Base-by-base conservation (phyloP, 2,329 filamentous ascomycete genomes). In the Cladophialophora chaetospira region DNA sequence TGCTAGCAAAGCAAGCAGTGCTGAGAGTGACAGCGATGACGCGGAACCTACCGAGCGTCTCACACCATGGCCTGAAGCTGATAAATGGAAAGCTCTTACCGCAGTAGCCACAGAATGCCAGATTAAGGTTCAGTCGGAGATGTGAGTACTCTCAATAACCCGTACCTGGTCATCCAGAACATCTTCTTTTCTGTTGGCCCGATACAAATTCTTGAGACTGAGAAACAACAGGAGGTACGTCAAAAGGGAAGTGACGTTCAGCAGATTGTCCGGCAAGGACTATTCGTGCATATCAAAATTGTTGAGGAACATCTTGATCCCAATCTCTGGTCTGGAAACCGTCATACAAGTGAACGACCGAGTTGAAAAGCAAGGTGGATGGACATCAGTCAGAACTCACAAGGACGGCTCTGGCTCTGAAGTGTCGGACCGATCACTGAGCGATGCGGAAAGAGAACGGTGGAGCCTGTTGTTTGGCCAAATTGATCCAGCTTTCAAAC, bases 211-310 rank as follows among this genome's bases (percentile, higher is more conserved):
- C n/a, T n/a, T n/a, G n/a, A n/a, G n/a, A n/a, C n/a, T n/a, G n/a
- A n/a, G n/a, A n/a, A n/a, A n/a, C n/a, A n/a, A n/a, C n/a, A n/a
- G n/a, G n/a, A n/a, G n/a, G 0, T 91, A 90, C 67, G 88, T 87
- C 0, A 91, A 91, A 71, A 78, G 87, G 49, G 88, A 92, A 63
- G 70, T 88, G n/a, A 87, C 87, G 0, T 83, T 82, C 67, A 88
- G 87, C 1, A 87, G 86, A 64, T 72, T 91, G 5, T 79, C 82
- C 4, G 82, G 86, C 0, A 81, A 85, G 54, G 87, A 91, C 60
- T 71, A 90, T 6, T 79, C 85, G 53, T 72, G 81, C 29, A 78
- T 88, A 2, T 84, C 43, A 19, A 54, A 54, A 25, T 21, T 61
- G 28, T 28, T 61, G 50, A 46, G 47, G 29, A 61, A 58, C 28